These are phyloP conservation scores for Babesia bovis DNA, from an alignment of 169 alveolate species.

Conservation along the genomic window DNA sequence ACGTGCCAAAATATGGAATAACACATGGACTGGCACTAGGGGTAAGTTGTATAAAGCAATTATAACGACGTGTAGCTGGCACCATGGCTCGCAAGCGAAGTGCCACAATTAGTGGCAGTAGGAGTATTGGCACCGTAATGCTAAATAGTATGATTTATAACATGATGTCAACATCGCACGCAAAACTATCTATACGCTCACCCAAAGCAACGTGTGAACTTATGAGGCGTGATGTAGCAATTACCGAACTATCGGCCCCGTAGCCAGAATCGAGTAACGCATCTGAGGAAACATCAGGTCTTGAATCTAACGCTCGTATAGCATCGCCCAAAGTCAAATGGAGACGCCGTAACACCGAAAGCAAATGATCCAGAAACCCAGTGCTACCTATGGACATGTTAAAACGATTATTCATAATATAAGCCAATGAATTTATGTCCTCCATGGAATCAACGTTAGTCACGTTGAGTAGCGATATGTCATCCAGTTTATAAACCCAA, in stretches of 20 bases:
- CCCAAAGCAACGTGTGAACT: conserved; percentile 1
- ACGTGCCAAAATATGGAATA: conserved; percentile 93
- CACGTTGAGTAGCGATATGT: neutral
- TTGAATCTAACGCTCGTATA: too few species aligned
- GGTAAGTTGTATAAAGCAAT: conserved; percentile 62
- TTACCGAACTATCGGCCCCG: neutral
- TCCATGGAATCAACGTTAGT: conserved; percentile 24
- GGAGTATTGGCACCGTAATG: conserved; percentile 52
- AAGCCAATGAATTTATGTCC: neutral
- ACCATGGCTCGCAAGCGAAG: conserved; percentile 98
- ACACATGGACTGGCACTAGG: conserved; percentile 94
- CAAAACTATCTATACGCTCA: conserved; percentile 1
- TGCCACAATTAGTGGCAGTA: conserved; percentile 80
- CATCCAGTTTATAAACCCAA: conserved; percentile 13
- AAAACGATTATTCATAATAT: neutral
- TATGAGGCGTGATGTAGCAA: neutral
- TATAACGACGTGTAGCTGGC: conserved; percentile 80
- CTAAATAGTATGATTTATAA: neutral
- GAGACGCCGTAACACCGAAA: too few species aligned
- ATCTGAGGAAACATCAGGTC: too few species aligned
- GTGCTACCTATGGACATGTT: too few species aligned
- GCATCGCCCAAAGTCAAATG: neutral
- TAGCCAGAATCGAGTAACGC: too few species aligned
- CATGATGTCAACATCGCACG: neutral
- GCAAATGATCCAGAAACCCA: too few species aligned